Conservation (phyloP, 2,329 filamentous ascomycete species). For the Eutypella sp. region DNA sequence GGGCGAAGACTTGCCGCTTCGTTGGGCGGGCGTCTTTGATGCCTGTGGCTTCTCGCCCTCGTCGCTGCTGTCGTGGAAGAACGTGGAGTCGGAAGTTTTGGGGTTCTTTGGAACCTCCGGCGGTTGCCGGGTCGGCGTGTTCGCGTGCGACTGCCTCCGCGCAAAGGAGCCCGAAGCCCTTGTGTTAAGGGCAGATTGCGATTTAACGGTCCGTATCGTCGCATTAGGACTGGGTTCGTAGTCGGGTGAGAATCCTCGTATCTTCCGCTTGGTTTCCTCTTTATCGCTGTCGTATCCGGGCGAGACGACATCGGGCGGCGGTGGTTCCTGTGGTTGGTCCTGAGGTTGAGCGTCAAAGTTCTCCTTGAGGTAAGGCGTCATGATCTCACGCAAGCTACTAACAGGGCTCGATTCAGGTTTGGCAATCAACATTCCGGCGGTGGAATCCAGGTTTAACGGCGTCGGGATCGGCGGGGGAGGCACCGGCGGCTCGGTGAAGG, state of each 20-base stretch:
- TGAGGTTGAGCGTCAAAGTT: slow-evolving; percentile 7
- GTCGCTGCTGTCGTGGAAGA: slow-evolving; percentile 49
- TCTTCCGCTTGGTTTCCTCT: slow-evolving; percentile 29
- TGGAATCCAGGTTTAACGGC: slow-evolving; percentile 14
- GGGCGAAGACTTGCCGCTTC: slow-evolving; percentile 12
- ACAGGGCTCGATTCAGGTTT: slow-evolving; percentile 55
- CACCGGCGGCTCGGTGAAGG: slow-evolving; percentile 66
- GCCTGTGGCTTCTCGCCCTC: slow-evolving; percentile 28
- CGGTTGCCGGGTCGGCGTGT: slow-evolving; percentile 19
- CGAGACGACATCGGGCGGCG: slow-evolving; percentile 17
- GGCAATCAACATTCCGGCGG: slow-evolving; percentile 21
- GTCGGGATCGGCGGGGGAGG: slow-evolving; percentile 40
- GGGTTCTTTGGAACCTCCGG: slow-evolving; percentile 19
- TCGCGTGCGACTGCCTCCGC: slow-evolving; percentile 17
- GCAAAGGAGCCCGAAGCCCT: slow-evolving; percentile 10
- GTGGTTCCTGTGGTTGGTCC: slow-evolving; percentile 12
- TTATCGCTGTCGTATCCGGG: slow-evolving; percentile 19
- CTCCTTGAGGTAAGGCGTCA: slow-evolving; percentile 70
- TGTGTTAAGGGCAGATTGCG: slow-evolving; percentile 33
- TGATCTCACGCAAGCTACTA: slow-evolving; percentile 78
- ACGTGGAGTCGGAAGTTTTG: slow-evolving; percentile 36
- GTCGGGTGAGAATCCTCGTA: slow-evolving; percentile 66
- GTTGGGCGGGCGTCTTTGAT: slow-evolving; percentile 3
- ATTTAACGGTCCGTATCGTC: slow-evolving; percentile 61
- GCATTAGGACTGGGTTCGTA: slow-evolving; percentile 70